These are phyloP conservation scores for Gymnopus androsaceus DNA, from an alignment of 1,284 basidiomycete genomes.

Conservation along the genomic window DNA sequence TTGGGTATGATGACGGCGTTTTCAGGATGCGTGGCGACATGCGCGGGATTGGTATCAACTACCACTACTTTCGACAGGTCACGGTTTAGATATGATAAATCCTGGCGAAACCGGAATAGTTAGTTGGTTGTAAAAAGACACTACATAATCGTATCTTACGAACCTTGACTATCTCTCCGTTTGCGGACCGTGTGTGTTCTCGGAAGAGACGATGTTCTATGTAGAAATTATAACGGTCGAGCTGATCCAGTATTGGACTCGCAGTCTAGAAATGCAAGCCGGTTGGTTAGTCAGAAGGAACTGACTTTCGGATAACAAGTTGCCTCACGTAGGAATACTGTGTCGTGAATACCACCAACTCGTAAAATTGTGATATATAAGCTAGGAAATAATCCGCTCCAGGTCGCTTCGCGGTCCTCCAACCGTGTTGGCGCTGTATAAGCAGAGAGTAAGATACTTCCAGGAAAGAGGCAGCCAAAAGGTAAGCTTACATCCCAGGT, in stretches of 20 bases:
- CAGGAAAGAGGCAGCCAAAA: conserved; percentile 4
- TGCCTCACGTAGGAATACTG: conserved; percentile 84
- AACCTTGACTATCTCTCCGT: conserved; percentile 83
- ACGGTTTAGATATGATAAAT: conserved; percentile 90
- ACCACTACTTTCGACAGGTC: conserved; percentile 90
- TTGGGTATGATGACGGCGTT: conserved; percentile 86
- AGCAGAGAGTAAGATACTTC: neutral
- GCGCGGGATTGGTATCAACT: conserved; percentile 84
- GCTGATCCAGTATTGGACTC: conserved; percentile 87
- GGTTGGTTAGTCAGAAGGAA: neutral
- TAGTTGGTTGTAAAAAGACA: neutral
- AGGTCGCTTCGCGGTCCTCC: conserved; percentile 92
- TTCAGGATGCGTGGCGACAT: conserved; percentile 81
- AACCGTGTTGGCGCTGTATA: conserved; percentile 76
- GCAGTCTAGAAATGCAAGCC: conserved; percentile 64
- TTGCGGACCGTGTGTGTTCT: conserved; percentile 81
- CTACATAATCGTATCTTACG: conserved; percentile 17
- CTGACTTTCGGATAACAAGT: no score
- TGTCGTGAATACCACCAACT: conserved; percentile 94
- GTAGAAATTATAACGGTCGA: conserved; percentile 92
- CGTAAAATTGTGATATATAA: conserved; percentile 96
- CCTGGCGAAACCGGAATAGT: conserved; percentile 45
- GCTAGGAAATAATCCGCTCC: conserved; percentile 98
- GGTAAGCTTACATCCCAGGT: conserved; percentile 85
- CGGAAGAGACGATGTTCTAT: conserved; percentile 90